A percentile compares a stretch with the other conserved stretches of the same genome.
These are phyloP conservation scores for Zygosaccharomyces siamensis DNA, from an alignment of 805 yeast genomes.

Conservation along the genomic window DNA sequence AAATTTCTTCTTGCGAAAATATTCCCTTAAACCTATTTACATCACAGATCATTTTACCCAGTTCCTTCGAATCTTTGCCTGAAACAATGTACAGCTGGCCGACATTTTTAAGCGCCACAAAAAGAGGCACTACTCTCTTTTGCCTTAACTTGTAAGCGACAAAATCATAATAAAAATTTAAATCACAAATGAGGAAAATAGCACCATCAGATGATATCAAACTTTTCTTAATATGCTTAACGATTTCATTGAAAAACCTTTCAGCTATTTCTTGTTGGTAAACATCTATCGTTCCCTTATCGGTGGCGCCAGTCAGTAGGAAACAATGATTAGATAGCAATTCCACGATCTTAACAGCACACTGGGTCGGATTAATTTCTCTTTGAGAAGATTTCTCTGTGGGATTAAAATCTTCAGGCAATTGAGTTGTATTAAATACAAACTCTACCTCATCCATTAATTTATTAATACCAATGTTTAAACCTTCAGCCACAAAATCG, in stretches of 20 bases:
- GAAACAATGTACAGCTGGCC: slow-evolving; percentile 76
- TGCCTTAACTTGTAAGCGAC: slow-evolving; percentile 54
- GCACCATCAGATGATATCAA: slow-evolving; percentile 80
- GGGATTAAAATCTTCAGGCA: slow-evolving; percentile 62
- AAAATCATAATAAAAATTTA: slow-evolving; percentile 74
- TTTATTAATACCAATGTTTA: slow-evolving; percentile 87
- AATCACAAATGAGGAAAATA: slow-evolving; percentile 69
- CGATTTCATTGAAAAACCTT: slow-evolving; percentile 69
- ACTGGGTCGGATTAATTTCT: slow-evolving; percentile 50
- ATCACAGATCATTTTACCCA: slow-evolving; percentile 80
- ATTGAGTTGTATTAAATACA: slow-evolving; percentile 49
- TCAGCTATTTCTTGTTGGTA: slow-evolving; percentile 93
- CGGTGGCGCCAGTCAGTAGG: slow-evolving; percentile 75
- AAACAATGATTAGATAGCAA: slow-evolving; percentile 68
- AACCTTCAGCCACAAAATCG: slow-evolving; percentile 85
- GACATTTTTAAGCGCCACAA: slow-evolving; percentile 76
- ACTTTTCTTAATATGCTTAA: slow-evolving; percentile 69
- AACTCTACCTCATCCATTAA: slow-evolving; percentile 75
- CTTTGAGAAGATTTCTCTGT: slow-evolving; percentile 17
- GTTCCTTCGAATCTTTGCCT: slow-evolving; percentile 62
- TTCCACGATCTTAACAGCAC: slow-evolving; percentile 59
- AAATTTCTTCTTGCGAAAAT: slow-evolving; percentile 88
- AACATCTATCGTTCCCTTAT: slow-evolving; percentile 80
- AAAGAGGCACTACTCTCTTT: slow-evolving; percentile 67
- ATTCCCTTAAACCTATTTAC: slow-evolving; percentile 82